Conservation (phyloP, 257 asterid species). For the Scutellaria galericulata region DNA sequence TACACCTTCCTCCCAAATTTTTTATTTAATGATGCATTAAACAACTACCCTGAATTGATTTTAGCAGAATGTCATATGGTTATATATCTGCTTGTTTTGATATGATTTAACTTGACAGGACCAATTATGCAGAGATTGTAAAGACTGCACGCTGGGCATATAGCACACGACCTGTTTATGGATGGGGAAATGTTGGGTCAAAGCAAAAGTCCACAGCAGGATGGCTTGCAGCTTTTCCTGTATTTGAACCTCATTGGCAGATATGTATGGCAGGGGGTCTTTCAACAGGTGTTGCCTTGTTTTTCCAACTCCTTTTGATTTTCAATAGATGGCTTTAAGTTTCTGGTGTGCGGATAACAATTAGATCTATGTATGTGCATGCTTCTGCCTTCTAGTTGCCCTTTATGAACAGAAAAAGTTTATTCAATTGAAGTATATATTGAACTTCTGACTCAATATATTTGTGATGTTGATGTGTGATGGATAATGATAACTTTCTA, state of each 20-base stretch:
- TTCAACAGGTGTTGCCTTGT: slow-evolving; percentile 70
- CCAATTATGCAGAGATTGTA: slow-evolving; percentile 74
- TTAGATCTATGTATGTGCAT: neutral
- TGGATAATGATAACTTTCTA: neutral
- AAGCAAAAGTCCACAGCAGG: slow-evolving; percentile 97
- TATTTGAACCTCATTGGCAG: slow-evolving; percentile 99
- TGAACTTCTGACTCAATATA: neutral
- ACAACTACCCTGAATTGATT: neutral
- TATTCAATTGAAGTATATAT: neutral
- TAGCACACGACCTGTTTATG: slow-evolving; percentile 86
- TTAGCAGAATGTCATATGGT: slow-evolving; percentile 30
- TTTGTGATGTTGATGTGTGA: neutral
- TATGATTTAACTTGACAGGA: slow-evolving; percentile 66
- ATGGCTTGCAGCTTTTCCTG: slow-evolving; percentile 99
- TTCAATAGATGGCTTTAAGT: neutral
- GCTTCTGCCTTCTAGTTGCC: slow-evolving; percentile 13
- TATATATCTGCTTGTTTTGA: slow-evolving; percentile 38
- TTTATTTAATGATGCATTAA: slow-evolving; percentile 14
- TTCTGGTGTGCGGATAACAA: neutral
- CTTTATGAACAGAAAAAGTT: neutral
- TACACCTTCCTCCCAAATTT: slow-evolving; percentile 31
- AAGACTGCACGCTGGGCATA: slow-evolving; percentile 94
- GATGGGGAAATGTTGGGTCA: slow-evolving; percentile 91
- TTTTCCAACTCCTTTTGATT: slow-evolving; percentile 9
- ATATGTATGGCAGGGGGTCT: slow-evolving; percentile 98